Evolutionary conservation across 768 basidiomycete genomes (phyloP).

Genomic region (Boletus sp.): DNA sequence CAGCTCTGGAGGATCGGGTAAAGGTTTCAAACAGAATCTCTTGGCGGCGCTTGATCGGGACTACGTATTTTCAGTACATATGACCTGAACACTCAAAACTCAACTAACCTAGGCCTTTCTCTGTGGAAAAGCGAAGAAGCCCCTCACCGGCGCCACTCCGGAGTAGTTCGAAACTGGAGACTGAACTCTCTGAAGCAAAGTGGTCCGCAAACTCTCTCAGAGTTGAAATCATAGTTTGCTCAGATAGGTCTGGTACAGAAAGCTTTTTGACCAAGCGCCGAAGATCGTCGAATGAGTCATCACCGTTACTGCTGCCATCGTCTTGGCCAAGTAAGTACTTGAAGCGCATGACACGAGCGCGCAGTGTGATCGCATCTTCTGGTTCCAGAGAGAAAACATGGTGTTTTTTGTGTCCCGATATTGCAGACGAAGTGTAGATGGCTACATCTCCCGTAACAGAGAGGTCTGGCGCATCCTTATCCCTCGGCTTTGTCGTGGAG

Average conservation of each 20-base stretch:
- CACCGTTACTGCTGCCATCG: slow-evolving; percentile 48
- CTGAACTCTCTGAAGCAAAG: slow-evolving; percentile 72
- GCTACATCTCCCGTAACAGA: slow-evolving; percentile 36
- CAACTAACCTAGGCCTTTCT: slow-evolving; percentile 41
- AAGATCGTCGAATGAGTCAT: slow-evolving; percentile 62
- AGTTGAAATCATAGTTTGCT: slow-evolving; percentile 58
- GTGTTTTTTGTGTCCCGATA: slow-evolving; percentile 67
- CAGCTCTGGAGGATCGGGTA: slow-evolving; percentile 47
- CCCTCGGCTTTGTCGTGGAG: slow-evolving; percentile 50
- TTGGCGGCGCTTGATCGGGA: slow-evolving; percentile 60
- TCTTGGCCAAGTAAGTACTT: slow-evolving; percentile 66
- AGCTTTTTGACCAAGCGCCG: slow-evolving; percentile 63
- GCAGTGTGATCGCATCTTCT: slow-evolving; percentile 87
- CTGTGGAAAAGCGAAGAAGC: slow-evolving; percentile 76
- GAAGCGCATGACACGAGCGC: slow-evolving; percentile 87
- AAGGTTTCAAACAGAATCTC: slow-evolving; percentile 81
- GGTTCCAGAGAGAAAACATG: slow-evolving; percentile 71
- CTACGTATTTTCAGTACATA: slow-evolving; percentile 37
- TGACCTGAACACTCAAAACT: neutral
- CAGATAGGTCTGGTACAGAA: slow-evolving; percentile 49
- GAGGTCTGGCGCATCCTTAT: slow-evolving; percentile 34
- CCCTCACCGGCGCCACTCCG: slow-evolving; percentile 92
- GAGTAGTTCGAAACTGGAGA: slow-evolving; percentile 94
- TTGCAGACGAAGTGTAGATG: slow-evolving; percentile 40
- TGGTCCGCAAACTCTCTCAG: slow-evolving; percentile 75